Conservation (phyloP, 2,329 filamentous ascomycete species). For the Ustulina deusta region DNA sequence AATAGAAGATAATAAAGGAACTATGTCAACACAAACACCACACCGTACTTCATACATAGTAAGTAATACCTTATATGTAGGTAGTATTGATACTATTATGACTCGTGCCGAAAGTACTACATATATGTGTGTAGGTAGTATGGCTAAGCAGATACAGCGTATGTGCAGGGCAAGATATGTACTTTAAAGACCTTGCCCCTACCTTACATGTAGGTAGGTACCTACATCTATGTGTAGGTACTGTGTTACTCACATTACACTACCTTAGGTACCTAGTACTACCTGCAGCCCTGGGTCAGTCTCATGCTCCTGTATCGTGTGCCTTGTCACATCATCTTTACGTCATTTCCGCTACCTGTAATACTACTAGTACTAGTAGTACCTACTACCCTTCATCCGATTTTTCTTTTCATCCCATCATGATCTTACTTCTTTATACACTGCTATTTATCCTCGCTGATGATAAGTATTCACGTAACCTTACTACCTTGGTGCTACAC, state of each 20-base stretch:
- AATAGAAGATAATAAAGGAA: background rate
- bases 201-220: slow-evolving; percentile 3
- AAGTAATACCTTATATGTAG: no score
- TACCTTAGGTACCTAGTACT: no score
- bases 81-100: no score
- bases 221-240: no score
- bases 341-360: slow-evolving; percentile 41
- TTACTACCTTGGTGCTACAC: background rate
- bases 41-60: no score
- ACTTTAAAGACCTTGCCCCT: background rate
- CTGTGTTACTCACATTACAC: slow-evolving; percentile 20
- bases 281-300: slow-evolving; percentile 30
- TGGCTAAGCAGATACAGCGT: no score
- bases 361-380: background rate
- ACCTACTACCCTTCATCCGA: background rate
- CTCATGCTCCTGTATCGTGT: slow-evolving; percentile 28
- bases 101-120: no score
- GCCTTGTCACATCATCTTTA: slow-evolving; percentile 46
- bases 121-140: no score
- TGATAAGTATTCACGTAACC: no score
- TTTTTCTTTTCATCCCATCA: slow-evolving; percentile 22
- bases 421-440: background rate
- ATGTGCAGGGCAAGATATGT: background rate
- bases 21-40: no score
- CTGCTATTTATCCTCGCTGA: no score